phyloP scores from a whole-genome alignment of 495 filamentous ascomycete species.

The Penicillium ochrochloron region DNA sequence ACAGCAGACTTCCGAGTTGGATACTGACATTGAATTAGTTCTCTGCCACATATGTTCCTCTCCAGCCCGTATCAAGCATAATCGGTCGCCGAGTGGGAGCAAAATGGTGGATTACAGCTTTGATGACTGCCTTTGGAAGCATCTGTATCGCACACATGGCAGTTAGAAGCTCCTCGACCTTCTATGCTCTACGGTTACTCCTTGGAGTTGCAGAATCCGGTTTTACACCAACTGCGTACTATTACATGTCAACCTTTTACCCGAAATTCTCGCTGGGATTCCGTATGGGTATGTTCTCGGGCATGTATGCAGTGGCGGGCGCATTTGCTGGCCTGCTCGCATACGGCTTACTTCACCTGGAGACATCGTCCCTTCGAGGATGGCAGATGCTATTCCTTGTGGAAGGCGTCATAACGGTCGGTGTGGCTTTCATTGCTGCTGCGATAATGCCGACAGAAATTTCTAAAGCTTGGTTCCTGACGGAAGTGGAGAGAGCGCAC shows the following conservation, averaged over 20 bases:
- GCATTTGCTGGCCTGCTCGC: conserved; percentile 9
- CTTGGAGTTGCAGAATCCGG: background rate
- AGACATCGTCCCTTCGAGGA: conserved; percentile 6
- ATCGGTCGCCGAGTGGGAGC: conserved; percentile 7
- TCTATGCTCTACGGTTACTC: background rate
- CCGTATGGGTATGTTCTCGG: conserved; percentile 4
- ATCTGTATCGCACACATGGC: conserved; percentile 8
- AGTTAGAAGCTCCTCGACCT: background rate
- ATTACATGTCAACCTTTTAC: conserved; percentile 2
- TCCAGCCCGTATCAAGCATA: conserved; percentile 7
- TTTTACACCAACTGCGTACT: background rate
- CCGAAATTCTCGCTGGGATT: conserved; percentile 4
- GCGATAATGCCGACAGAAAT: background rate
- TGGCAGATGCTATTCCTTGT: conserved; percentile 8
- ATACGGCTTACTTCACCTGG: conserved; percentile 1
- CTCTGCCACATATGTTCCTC: conserved; percentile 6
- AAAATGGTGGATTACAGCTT: conserved; percentile 7
- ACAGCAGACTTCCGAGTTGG: background rate
- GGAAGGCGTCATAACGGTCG: conserved; percentile 2
- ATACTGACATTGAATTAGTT: background rate
- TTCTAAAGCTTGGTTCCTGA: conserved; percentile 8
- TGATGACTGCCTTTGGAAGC: conserved; percentile 6
- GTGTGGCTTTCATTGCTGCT: background rate
- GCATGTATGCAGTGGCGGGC: conserved; percentile 5
- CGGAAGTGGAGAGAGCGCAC: conserved; percentile 6